phyloP scores from a whole-genome alignment of 169 alveolate species.

The Pseudocohnilembus persalinus region DNA sequence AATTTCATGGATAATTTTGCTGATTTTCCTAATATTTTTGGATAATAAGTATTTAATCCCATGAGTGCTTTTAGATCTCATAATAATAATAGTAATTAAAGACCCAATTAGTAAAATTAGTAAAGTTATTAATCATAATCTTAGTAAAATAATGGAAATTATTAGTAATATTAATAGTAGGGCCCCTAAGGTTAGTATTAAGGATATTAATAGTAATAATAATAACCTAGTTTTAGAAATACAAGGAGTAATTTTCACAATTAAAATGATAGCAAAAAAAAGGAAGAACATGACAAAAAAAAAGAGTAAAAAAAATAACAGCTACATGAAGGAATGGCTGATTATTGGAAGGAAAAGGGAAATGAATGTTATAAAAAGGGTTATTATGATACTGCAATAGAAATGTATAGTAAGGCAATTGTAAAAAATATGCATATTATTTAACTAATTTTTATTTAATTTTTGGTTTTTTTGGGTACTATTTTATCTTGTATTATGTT shows the following conservation, averaged over 20 bases:
- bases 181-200: background rate
- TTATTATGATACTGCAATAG: constrained; percentile 13
- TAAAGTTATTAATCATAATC: too few species aligned
- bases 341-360: constrained; percentile 24
- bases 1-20: background rate
- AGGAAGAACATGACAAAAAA: background rate
- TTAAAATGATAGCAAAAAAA: background rate
- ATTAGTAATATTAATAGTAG: too few species aligned
- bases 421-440: too few species aligned
- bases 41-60: background rate
- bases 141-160: too few species aligned
- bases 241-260: constrained; percentile 7
- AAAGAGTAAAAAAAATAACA: constrained; percentile 8
- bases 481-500: background rate
- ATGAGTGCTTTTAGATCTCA: background rate
- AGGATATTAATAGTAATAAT: too few species aligned
- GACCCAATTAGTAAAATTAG: too few species aligned
- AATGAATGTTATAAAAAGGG: constrained; percentile 5
- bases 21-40: background rate
- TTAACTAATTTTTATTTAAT: background rate
- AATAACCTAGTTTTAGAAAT: constrained; percentile 11
- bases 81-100: too few species aligned
- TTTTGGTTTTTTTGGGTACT: constrained; percentile 8
- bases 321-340: background rate
- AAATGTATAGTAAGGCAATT: constrained; percentile 20